phyloP scores from a whole-genome alignment of 148 eudicot genomes.

The Polygonum maritimum region DNA sequence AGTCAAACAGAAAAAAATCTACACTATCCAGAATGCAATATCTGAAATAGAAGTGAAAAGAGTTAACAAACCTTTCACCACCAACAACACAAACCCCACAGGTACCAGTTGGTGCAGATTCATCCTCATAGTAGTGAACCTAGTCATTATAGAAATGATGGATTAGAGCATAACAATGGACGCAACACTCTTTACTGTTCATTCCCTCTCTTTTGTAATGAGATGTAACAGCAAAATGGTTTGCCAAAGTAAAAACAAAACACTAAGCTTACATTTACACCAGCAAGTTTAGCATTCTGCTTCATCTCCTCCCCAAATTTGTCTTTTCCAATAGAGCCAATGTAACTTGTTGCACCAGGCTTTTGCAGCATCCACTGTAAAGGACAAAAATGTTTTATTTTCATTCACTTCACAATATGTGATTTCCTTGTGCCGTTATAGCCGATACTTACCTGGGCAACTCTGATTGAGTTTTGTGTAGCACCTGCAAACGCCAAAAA shows the following conservation, averaged over 20 bases:
- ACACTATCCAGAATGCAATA: background rate
- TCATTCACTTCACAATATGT: background rate
- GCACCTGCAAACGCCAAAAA: conserved; percentile 51
- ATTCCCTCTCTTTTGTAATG: background rate
- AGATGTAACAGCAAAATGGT: background rate
- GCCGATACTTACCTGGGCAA: conserved; percentile 61
- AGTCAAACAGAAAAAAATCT: background rate
- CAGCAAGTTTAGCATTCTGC: conserved; percentile 56
- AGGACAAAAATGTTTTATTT: conserved; percentile 9
- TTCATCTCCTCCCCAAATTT: conserved; percentile 95
- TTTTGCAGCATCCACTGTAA: conserved; percentile 92
- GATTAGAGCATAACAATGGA: background rate
- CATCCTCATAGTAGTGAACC: conserved; percentile 91
- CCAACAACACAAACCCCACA: conserved; percentile 91
- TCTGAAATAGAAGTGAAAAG: background rate
- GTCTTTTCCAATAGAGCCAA: conserved; percentile 97
- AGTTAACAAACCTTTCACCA: conserved; percentile 72
- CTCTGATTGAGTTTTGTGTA: conserved; percentile 90
- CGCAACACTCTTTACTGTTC: background rate
- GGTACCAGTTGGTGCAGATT: conserved; percentile 81
- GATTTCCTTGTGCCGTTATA: background rate
- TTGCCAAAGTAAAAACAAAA: background rate
- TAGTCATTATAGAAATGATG: conserved; percentile 13
- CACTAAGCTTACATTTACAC: conserved; percentile 54
- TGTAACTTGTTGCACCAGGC: conserved; percentile 83